Percentiles rank a stretch among this genome's conserved stretches.
Evolutionary conservation across 352 stramenopile species (phyloP).

Genomic region (Globisporangium heterothallicum): DNA sequence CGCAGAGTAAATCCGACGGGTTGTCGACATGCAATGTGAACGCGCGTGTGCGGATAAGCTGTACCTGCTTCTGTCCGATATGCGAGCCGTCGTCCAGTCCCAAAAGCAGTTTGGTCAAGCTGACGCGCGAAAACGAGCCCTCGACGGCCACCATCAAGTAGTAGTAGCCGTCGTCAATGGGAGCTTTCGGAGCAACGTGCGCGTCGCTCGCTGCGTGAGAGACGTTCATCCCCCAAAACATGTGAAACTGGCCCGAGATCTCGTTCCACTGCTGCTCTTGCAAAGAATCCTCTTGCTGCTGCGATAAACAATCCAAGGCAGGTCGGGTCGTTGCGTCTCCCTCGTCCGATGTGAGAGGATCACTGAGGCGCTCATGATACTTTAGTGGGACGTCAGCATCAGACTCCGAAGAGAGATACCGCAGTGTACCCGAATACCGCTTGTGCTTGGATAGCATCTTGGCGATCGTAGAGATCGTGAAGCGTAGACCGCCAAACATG

Average conservation of each 20-base stretch:
- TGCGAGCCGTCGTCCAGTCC: conserved; percentile 49
- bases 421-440: conserved; percentile 31
- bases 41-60: conserved; percentile 58
- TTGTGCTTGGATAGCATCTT: conserved; percentile 39
- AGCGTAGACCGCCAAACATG: conserved; percentile 50
- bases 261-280: conserved; percentile 17
- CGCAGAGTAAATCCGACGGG: conserved; percentile 37
- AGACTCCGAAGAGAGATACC: conserved; percentile 30
- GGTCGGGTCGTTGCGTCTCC: conserved; percentile 21
- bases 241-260: conserved; percentile 21
- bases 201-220: conserved; percentile 24
- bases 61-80: conserved; percentile 27
- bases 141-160: conserved; percentile 53
- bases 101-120: conserved; percentile 42
- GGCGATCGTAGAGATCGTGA: conserved; percentile 31
- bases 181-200: conserved; percentile 19
- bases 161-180: conserved; percentile 47
- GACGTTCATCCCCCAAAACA: conserved; percentile 35
- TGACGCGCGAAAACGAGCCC: conserved; percentile 27
- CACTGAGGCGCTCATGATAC: conserved; percentile 37
- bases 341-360: conserved; percentile 18
- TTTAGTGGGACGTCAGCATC: conserved; percentile 23
- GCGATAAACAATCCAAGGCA: conserved; percentile 33
- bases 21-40: conserved; percentile 35
- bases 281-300: neutral